phyloP scores from a whole-genome alignment of 1,139 yeast species.

The Taphrina betulina region DNA sequence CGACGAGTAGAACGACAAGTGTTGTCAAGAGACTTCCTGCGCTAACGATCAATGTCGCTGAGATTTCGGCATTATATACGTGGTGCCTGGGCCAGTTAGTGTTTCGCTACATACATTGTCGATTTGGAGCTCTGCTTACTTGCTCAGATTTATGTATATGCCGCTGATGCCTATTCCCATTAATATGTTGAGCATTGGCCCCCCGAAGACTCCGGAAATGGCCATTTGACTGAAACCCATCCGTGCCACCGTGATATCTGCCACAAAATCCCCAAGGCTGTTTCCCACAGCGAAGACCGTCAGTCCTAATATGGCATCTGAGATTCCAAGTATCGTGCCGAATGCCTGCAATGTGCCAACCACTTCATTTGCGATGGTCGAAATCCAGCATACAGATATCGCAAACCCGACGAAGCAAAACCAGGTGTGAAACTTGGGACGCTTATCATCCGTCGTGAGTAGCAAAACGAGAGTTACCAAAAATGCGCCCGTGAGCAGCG shows the following conservation, averaged over 20 bases:
- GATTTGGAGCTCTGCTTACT: no score
- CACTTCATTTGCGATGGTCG: constrained; percentile 72
- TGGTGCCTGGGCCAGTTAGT: constrained; percentile 36
- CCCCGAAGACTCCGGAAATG: constrained; percentile 90
- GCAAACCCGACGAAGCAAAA: constrained; percentile 56
- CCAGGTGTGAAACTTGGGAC: constrained; percentile 34
- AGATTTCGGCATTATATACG: constrained; percentile 47
- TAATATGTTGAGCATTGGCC: constrained; percentile 69
- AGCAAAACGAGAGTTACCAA: constrained; percentile 22
- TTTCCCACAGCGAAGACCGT: constrained; percentile 92
- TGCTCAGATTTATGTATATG: constrained; percentile 43
- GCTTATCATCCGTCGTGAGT: constrained; percentile 34
- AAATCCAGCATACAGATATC: constrained; percentile 68
- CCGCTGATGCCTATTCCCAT: constrained; percentile 70
- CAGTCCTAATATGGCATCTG: constrained; percentile 78
- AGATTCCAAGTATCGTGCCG: constrained; percentile 60
- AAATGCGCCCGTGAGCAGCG: constrained; percentile 28
- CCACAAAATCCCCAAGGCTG: constrained; percentile 82
- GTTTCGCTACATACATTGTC: no score
- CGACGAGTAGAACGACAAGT: constrained; percentile 53
- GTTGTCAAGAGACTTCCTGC: constrained; percentile 56
- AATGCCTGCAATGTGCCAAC: constrained; percentile 65
- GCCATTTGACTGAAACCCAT: constrained; percentile 94
- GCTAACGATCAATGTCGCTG: constrained; percentile 54
- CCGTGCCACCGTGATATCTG: constrained; percentile 77